Evolutionary conservation across 2,329 filamentous ascomycete genomes (phyloP), one percentile per base, ranked within the genome.

Genomic region (Ceratocystis diversiconidia): DNA sequence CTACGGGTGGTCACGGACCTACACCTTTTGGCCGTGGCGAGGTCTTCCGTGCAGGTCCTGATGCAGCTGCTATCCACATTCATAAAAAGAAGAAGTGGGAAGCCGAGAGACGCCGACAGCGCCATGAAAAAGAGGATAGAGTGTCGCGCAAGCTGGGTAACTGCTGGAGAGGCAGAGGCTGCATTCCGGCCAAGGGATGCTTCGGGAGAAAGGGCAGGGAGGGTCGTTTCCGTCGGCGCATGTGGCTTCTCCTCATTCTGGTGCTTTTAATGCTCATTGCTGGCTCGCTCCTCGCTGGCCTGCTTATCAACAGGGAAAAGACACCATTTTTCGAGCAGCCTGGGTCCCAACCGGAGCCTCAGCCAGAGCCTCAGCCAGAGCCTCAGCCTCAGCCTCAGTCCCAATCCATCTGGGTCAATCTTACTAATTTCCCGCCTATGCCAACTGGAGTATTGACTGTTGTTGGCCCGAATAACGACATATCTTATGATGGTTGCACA

Each of bases 361-460:
- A n/a, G 2, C 17, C 17, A 50, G n/a, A n/a, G n/a, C 17, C 10
- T 8, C 17, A 50, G n/a, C n/a, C n/a, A 6, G n/a, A 50, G 46
- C 10, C 48, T 2, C n/a, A n/a, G 7, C 7, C n/a, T 1, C 10
- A n/a, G 3, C 48, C 48, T 1, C n/a, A 50, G 17, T 3, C 25
- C 32, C 55, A 75, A n/a, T 79, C 78, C 0, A 78, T 79, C 63
- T 96, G 90, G 87, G 79, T 96, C 66, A 96, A 95, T 72, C 74
- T 95, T 68, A 95, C 92, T 0, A 85, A 86, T 62, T 96, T 89
- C 70, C 92, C 92, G 19, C 87, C 91, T 0, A 89, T 96, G 71
- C 90, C 89, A 1, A 92, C 89, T 0, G 92, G 92, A 0, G 81
- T 92, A 19, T 80, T 89, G 68, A 95, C 90, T 0, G 81, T 96